Conservation (phyloP, 257 asterid genomes). For the Cordia subcordata region DNA sequence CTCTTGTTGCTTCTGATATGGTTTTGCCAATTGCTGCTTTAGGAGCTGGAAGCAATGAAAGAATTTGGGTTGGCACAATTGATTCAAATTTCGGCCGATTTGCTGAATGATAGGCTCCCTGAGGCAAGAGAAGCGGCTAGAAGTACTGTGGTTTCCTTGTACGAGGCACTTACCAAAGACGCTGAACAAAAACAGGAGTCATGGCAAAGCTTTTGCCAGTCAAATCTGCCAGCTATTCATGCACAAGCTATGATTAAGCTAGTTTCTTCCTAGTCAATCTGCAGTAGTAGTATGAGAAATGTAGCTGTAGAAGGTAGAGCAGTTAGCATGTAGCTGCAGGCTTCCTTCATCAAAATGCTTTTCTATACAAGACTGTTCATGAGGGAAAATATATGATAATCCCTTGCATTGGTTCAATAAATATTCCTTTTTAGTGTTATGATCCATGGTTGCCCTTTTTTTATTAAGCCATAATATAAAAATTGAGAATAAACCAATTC, state of each 20-base stretch:
- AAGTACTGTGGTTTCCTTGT: slow-evolving; percentile 37
- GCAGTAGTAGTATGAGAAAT: no score
- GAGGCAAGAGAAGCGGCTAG: slow-evolving; percentile 96
- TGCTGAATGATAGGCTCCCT: slow-evolving; percentile 79
- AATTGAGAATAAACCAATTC: no score
- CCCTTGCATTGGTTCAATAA: background rate
- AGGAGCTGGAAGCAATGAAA: slow-evolving; percentile 71
- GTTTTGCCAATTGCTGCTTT: slow-evolving; percentile 4
- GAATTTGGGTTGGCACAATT: slow-evolving; percentile 51
- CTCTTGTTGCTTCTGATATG: background rate
- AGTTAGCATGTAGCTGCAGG: background rate
- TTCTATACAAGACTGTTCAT: background rate
- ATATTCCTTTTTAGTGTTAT: background rate
- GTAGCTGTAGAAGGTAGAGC: slow-evolving; percentile 1
- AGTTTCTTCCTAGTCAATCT: slow-evolving; percentile 32
- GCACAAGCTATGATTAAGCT: slow-evolving; percentile 74
- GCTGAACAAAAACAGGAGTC: slow-evolving; percentile 62
- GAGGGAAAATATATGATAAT: background rate
- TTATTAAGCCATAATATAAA: no score
- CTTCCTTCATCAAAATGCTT: background rate
- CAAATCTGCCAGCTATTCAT: slow-evolving; percentile 68
- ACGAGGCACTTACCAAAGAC: slow-evolving; percentile 43
- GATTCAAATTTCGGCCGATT: slow-evolving; percentile 49
- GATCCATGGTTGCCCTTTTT: no score
- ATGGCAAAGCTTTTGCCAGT: slow-evolving; percentile 89